A percentile compares a stretch with the other conserved stretches of the same genome.
Evolutionary conservation across 805 yeast species (phyloP).

Genomic region (Gaillardinia entomophila): DNA sequence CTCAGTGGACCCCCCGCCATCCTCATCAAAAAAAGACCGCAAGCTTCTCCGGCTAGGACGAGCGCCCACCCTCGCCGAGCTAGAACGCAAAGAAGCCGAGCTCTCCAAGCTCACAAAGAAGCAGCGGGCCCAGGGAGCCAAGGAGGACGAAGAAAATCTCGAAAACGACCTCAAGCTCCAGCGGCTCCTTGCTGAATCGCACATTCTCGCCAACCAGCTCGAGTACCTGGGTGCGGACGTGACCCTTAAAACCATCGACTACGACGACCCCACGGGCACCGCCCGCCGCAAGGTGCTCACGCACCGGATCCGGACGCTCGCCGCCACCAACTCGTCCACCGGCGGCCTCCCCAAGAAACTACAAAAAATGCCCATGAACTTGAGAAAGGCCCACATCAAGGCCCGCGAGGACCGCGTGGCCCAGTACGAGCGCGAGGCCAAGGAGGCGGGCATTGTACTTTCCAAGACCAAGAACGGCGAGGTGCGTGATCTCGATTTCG

Average conservation of each 20-base stretch:
- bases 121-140: conserved; percentile 28
- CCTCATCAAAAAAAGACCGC: conserved; percentile 40
- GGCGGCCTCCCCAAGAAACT: conserved; percentile 42
- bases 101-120: conserved; percentile 23
- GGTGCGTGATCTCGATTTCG: conserved; percentile 50
- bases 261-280: conserved; percentile 61
- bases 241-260: conserved; percentile 56
- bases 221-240: conserved; percentile 62
- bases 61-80: conserved; percentile 42
- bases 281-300: conserved; percentile 62
- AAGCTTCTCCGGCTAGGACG: conserved; percentile 56
- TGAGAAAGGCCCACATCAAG: conserved; percentile 77
- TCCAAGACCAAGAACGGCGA: conserved; percentile 67
- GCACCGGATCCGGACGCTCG: conserved; percentile 45
- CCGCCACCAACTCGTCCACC: conserved; percentile 35
- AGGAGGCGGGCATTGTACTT: conserved; percentile 85
- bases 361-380: conserved; percentile 83
- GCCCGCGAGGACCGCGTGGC: conserved; percentile 47
- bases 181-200: conserved; percentile 65
- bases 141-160: conserved; percentile 46
- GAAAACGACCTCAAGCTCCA: conserved; percentile 71
- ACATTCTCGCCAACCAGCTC: conserved; percentile 43
- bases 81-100: conserved; percentile 18
- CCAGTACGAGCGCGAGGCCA: conserved; percentile 70
- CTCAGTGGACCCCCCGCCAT: conserved; percentile 19